Evolutionary conservation across 176 grass and related monocot genomes (phyloP).

Genomic region (Carex kokanica): DNA sequence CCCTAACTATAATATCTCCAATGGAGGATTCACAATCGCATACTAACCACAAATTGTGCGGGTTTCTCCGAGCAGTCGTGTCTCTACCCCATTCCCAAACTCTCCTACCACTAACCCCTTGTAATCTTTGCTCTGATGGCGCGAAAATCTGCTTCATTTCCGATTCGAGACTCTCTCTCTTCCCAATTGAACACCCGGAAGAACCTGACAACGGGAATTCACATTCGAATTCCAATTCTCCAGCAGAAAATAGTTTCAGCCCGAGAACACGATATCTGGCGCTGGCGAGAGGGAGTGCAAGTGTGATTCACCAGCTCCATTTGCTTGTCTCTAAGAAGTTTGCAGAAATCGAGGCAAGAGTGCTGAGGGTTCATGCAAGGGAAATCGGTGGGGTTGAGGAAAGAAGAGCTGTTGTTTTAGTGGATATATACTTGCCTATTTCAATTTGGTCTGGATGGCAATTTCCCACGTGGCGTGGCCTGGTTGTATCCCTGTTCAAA

Average conservation of each 20-base stretch:
- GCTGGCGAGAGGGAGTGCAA: constrained; percentile 36
- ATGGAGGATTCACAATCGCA: constrained; percentile 18
- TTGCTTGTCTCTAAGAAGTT: constrained; percentile 39
- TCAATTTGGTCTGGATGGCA: constrained; percentile 71
- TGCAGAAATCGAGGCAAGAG: constrained; percentile 42
- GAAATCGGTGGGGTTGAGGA: constrained; percentile 22
- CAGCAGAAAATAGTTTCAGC: background rate
- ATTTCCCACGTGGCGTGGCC: constrained; percentile 45
- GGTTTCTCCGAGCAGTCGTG: constrained; percentile 68
- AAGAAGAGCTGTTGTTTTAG: constrained; percentile 47
- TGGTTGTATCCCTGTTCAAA: constrained; percentile 64
- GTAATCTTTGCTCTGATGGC: constrained; percentile 30
- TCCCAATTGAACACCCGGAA: constrained; percentile 27
- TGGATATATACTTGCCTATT: constrained; percentile 72
- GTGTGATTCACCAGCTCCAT: constrained; percentile 51
- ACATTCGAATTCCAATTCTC: background rate
- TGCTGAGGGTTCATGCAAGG: constrained; percentile 42
- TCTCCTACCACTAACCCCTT: constrained; percentile 22
- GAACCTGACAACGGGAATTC: background rate
- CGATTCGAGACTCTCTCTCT: constrained; percentile 20
- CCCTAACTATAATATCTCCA: background rate
- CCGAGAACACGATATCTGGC: background rate
- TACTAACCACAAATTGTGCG: constrained; percentile 42
- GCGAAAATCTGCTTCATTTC: constrained; percentile 28
- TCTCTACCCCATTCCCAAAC: background rate